These are phyloP conservation scores for Patellaria atrata DNA, from an alignment of 495 filamentous ascomycete genomes.

Conservation along the genomic window DNA sequence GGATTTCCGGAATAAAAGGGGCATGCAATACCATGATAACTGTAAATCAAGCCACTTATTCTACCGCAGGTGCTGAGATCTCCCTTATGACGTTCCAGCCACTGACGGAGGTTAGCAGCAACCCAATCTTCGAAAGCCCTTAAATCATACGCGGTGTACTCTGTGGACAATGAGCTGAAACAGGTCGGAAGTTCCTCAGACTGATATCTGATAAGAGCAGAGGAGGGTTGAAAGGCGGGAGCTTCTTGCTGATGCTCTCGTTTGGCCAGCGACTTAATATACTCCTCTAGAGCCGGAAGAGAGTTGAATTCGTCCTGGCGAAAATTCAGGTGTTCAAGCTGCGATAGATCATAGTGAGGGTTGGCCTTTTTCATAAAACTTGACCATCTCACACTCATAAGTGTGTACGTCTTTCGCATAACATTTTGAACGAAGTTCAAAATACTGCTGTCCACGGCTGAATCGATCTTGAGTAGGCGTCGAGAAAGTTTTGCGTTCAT, in stretches of 20 bases:
- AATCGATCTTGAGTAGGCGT: slow-evolving; percentile 5
- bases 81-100: slow-evolving; percentile 23
- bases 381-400: neutral
- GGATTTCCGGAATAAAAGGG: slow-evolving; percentile 31
- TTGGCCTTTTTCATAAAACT: neutral
- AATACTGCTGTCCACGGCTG: neutral
- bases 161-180: neutral
- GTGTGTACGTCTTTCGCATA: neutral
- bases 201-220: neutral
- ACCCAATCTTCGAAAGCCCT: slow-evolving; percentile 34
- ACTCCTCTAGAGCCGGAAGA: slow-evolving; percentile 2
- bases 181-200: slow-evolving; percentile 3
- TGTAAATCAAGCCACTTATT: slow-evolving; percentile 20
- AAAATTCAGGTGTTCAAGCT: slow-evolving; percentile 1
- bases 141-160: slow-evolving; percentile 4
- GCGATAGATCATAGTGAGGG: neutral
- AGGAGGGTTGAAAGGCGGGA: slow-evolving; percentile 2
- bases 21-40: slow-evolving; percentile 25
- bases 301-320: slow-evolving; percentile 1
- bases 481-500: slow-evolving; percentile 13
- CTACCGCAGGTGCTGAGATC: slow-evolving; percentile 19
- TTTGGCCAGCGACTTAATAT: neutral
- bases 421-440: neutral
- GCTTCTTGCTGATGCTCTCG: neutral
- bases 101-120: slow-evolving; percentile 21